Conservation (phyloP, 768 basidiomycete species). For the Phanerochaete carnosa region DNA sequence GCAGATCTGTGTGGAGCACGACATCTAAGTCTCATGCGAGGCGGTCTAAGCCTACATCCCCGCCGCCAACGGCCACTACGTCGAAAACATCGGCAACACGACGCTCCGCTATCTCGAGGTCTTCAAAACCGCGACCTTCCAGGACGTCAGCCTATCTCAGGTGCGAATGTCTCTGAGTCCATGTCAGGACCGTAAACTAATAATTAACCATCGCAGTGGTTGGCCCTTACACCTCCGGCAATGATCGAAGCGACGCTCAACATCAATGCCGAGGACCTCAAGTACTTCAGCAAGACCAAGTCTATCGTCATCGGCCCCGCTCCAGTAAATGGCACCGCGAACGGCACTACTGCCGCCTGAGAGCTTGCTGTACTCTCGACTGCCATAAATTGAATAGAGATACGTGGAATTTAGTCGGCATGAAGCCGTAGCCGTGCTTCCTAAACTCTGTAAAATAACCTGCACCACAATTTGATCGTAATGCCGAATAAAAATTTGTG, state of each 20-base stretch:
- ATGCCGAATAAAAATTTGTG: too few relatives aligned
- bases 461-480: too few relatives aligned
- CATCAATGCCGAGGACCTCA: slow-evolving; percentile 34
- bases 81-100: slow-evolving; percentile 36
- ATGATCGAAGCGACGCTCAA: slow-evolving; percentile 45
- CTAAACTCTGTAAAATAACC: too few relatives aligned
- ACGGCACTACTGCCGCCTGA: background rate
- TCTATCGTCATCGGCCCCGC: slow-evolving; percentile 31
- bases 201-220: slow-evolving; percentile 29
- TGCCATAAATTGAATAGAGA: background rate
- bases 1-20: too few relatives aligned
- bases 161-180: slow-evolving; percentile 24
- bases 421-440: too few relatives aligned
- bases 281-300: slow-evolving; percentile 36
- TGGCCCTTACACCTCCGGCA: slow-evolving; percentile 43
- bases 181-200: background rate
- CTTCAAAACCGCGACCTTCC: slow-evolving; percentile 28
- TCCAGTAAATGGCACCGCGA: background rate
- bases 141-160: slow-evolving; percentile 41
- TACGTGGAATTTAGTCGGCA: background rate
- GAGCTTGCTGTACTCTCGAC: too few relatives aligned
- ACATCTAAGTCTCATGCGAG: background rate
- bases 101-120: slow-evolving; percentile 36
- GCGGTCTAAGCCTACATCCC: slow-evolving; percentile 46
- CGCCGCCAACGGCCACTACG: slow-evolving; percentile 41